phyloP scores from a whole-genome alignment of 306 rosid genomes.

The Rosa persica region DNA sequence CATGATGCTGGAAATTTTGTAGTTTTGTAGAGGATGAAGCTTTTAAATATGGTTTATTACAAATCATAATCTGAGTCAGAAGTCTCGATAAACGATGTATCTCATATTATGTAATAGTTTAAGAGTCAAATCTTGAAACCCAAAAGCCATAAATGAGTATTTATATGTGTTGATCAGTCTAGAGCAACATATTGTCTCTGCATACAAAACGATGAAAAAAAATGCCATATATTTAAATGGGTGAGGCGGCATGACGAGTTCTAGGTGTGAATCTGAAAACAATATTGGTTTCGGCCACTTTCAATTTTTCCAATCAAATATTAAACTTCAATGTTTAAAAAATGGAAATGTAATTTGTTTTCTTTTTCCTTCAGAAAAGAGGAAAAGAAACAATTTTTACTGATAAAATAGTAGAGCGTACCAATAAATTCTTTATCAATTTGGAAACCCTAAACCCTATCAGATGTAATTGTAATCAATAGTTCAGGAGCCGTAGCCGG shows the following conservation, averaged over 20 bases:
- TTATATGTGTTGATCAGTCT: conserved; percentile 3
- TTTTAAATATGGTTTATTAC: conserved; percentile 6
- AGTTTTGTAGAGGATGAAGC: conserved; percentile 17
- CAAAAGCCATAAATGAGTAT: conserved; percentile 10
- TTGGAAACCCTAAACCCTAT: no score
- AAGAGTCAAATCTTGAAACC: conserved; percentile 9
- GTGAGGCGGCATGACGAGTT: conserved; percentile 1
- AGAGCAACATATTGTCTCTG: not conserved
- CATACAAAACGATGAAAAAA: conserved; percentile 1
- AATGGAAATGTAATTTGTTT: no score
- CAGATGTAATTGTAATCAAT: no score
- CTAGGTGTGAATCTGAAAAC: not conserved
- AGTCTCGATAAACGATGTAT: conserved; percentile 1
- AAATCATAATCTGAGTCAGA: conserved; percentile 18
- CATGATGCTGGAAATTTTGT: conserved; percentile 29
- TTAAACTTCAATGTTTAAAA: no score
- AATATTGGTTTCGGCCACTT: not conserved
- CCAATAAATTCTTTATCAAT: no score
- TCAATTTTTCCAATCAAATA: no score
- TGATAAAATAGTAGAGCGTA: no score
- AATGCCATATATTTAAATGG: not conserved
- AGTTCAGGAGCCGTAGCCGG: no score
- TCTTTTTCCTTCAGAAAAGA: no score
- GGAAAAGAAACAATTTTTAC: no score
- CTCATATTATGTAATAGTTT: not conserved